These are phyloP conservation scores for Cryptosporidium felis DNA, from an alignment of 169 alveolate species.

Conservation along the genomic window DNA sequence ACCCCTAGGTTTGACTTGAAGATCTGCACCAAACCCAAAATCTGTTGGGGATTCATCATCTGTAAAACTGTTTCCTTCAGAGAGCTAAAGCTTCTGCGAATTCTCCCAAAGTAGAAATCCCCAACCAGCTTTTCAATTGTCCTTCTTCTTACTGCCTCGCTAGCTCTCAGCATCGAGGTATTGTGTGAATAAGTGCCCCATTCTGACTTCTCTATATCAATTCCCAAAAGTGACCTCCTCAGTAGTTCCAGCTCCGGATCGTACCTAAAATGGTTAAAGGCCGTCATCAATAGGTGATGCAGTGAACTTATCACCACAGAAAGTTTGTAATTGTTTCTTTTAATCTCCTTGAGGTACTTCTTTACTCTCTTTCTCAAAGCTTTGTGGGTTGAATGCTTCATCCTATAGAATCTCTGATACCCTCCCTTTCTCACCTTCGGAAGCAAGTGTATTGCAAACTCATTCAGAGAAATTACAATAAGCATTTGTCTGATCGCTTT, in stretches of 20 bases:
- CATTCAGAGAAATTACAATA: constrained; percentile 40
- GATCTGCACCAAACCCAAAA: constrained; percentile 16
- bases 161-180: constrained; percentile 22
- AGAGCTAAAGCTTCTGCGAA: constrained; percentile 45
- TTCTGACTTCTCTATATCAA: constrained; percentile 11
- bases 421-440: constrained; percentile 64
- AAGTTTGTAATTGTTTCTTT: constrained; percentile 15
- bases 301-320: constrained; percentile 30
- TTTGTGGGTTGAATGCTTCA: constrained; percentile 57
- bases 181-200: constrained; percentile 14
- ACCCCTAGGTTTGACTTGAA: constrained; percentile 34
- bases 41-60: constrained; percentile 67
- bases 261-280: constrained; percentile 55
- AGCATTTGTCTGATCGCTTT: constrained; percentile 60
- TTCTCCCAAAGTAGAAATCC: constrained; percentile 51
- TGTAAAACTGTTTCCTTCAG: constrained; percentile 40
- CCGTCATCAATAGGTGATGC: constrained; percentile 17
- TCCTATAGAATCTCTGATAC: constrained; percentile 68
- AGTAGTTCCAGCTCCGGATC: constrained; percentile 57
- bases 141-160: constrained; percentile 38
- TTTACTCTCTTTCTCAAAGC: constrained; percentile 44
- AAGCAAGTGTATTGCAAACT: constrained; percentile 40
- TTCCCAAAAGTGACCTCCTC: constrained; percentile 23
- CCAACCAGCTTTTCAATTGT: constrained; percentile 59
- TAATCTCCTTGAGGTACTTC: constrained; percentile 6